A percentile compares a stretch with the other conserved stretches of the same genome.
Evolutionary conservation across 2,329 filamentous ascomycete species (phyloP).

Genomic region (Bimuria novae-zelandiae): DNA sequence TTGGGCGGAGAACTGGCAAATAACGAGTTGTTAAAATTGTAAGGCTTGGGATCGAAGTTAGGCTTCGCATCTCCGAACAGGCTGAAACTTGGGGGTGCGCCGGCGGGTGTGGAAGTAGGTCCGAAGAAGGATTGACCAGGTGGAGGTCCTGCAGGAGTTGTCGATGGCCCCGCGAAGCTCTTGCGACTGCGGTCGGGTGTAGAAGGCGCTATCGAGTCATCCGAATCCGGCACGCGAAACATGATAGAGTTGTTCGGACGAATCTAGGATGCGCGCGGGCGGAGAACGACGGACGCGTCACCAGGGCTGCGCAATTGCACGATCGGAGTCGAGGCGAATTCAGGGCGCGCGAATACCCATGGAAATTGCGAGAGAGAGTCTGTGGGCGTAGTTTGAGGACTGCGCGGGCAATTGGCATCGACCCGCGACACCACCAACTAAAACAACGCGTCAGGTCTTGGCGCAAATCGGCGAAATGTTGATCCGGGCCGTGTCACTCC

Average conservation of each 20-base stretch:
- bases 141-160: slow-evolving; percentile 62
- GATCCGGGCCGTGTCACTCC: not conserved
- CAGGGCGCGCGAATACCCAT: too few relatives aligned
- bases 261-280: too few relatives aligned
- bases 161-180: slow-evolving; percentile 52
- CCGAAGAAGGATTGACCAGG: slow-evolving; percentile 49
- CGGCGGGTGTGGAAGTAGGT: slow-evolving; percentile 61
- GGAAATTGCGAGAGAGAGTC: too few relatives aligned
- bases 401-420: too few relatives aligned
- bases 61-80: slow-evolving; percentile 58
- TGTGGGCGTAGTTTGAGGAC: too few relatives aligned
- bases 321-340: too few relatives aligned
- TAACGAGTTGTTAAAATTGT: slow-evolving; percentile 25
- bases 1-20: slow-evolving; percentile 44
- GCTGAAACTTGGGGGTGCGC: slow-evolving; percentile 54
- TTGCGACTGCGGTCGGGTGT: slow-evolving; percentile 39
- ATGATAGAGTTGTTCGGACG: too few relatives aligned
- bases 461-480: slow-evolving; percentile 1
- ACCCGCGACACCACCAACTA: too few relatives aligned
- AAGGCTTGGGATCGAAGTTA: slow-evolving; percentile 25
- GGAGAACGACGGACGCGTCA: too few relatives aligned
- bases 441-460: too few relatives aligned
- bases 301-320: too few relatives aligned
- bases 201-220: slow-evolving; percentile 39
- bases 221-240: slow-evolving; percentile 38